These are phyloP conservation scores for Exophiala calicioides DNA, from an alignment of 2,329 filamentous ascomycete genomes.

Conservation along the genomic window DNA sequence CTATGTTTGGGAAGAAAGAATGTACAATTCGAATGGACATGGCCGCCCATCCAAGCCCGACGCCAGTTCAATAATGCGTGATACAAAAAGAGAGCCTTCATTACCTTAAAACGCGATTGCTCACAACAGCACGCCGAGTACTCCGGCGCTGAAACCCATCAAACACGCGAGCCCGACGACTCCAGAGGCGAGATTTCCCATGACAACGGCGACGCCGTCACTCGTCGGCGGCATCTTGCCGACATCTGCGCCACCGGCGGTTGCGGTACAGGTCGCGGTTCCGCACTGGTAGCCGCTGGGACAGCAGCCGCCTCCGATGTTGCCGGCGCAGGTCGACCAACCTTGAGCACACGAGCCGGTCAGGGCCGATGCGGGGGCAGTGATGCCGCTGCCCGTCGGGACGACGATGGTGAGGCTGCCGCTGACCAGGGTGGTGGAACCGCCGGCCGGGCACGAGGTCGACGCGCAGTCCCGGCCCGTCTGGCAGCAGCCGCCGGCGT, in stretches of 20 bases:
- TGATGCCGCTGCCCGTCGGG: constrained; percentile 49
- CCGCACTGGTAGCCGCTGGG: constrained; percentile 75
- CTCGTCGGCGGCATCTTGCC: constrained; percentile 42
- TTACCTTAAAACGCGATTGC: too few relatives aligned
- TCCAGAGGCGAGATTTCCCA: too few relatives aligned
- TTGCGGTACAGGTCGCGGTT: constrained; percentile 67
- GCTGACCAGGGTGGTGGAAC: constrained; percentile 64
- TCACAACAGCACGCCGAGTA: too few relatives aligned
- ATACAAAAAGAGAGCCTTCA: too few relatives aligned
- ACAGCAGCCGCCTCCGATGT: constrained; percentile 78
- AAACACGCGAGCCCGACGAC: too few relatives aligned
- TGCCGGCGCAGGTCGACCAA: constrained; percentile 72
- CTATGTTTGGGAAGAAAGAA: too few relatives aligned
- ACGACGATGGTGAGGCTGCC: constrained; percentile 70
- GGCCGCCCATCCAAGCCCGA: too few relatives aligned
- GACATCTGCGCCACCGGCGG: constrained; percentile 46
- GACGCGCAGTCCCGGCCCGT: constrained; percentile 82
- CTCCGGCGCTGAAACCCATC: too few relatives aligned
- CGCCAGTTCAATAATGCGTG: too few relatives aligned
- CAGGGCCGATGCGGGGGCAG: constrained; percentile 35
- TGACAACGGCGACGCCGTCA: too few relatives aligned
- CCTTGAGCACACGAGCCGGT: constrained; percentile 67
- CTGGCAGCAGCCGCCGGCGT: constrained; percentile 81
- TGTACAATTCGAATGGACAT: too few relatives aligned
- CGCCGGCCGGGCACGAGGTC: constrained; percentile 69